Evolutionary conservation across 1,284 basidiomycete species (phyloP).

Genomic region (Austroboletus sp.): DNA sequence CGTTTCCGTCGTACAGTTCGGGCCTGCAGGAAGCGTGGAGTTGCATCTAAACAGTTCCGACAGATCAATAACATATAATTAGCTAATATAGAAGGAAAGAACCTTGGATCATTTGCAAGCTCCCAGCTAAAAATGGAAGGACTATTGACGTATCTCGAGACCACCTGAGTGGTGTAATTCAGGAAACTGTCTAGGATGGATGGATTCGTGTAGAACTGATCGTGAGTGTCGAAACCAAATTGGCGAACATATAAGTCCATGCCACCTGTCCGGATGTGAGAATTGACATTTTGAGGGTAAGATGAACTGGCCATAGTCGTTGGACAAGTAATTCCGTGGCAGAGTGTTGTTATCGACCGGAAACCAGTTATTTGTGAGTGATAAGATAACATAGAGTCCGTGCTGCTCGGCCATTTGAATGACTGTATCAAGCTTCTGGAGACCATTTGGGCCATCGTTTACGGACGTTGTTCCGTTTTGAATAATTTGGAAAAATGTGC

Average conservation of each 20-base stretch:
- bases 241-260: conserved; percentile 60
- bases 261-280: conserved; percentile 38
- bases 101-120: conserved; percentile 60
- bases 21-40: conserved; percentile 43
- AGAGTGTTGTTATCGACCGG: conserved; percentile 35
- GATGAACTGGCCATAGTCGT: conserved; percentile 47
- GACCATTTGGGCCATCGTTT: conserved; percentile 59
- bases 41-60: conserved; percentile 39
- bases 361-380: conserved; percentile 67
- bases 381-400: conserved; percentile 53
- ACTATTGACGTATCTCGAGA: conserved; percentile 48
- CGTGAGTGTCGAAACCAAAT: conserved; percentile 44
- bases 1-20: conserved; percentile 42
- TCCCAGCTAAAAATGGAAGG: conserved; percentile 55
- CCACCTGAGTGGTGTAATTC: conserved; percentile 51
- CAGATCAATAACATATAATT: conserved; percentile 8
- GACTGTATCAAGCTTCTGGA: conserved; percentile 62
- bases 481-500: conserved; percentile 52
- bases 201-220: conserved; percentile 52
- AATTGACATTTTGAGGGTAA: conserved; percentile 1
- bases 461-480: conserved; percentile 42
- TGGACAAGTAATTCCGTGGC: conserved; percentile 51
- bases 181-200: conserved; percentile 46
- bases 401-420: conserved; percentile 53
- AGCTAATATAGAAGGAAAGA: neutral